Evolutionary conservation across 805 yeast genomes (phyloP).

Genomic region (Sugiyamaella mastotermitis): DNA sequence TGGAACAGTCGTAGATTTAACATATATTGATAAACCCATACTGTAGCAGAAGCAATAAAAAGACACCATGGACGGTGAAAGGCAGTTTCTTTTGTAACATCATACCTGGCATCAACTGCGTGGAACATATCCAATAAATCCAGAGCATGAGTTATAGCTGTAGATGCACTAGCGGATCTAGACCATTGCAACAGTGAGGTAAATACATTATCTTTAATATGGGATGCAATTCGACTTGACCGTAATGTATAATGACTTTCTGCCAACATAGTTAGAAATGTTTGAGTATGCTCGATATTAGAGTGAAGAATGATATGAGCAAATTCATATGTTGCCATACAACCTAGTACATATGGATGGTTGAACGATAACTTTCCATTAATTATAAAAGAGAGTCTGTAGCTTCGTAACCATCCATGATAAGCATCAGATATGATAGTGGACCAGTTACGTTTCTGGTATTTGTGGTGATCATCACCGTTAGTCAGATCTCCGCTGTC

Average conservation of each 20-base stretch:
- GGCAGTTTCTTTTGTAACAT: slow-evolving; percentile 21
- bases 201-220: slow-evolving; percentile 4
- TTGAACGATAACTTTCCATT: slow-evolving; percentile 19
- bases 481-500: slow-evolving; percentile 1
- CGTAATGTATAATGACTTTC: not conserved
- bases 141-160: slow-evolving; percentile 19
- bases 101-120: slow-evolving; percentile 15
- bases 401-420: slow-evolving; percentile 21
- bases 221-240: not conserved
- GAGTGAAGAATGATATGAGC: slow-evolving; percentile 21
- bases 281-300: slow-evolving; percentile 15
- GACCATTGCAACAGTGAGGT: slow-evolving; percentile 11
- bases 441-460: slow-evolving; percentile 10
- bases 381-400: slow-evolving; percentile 18
- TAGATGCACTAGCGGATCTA: slow-evolving; percentile 7
- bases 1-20: not conserved
- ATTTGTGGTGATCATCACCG: not conserved
- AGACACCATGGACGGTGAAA: slow-evolving; percentile 23
- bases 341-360: slow-evolving; percentile 24
- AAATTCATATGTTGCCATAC: slow-evolving; percentile 21
- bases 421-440: slow-evolving; percentile 18
- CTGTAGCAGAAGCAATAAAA: slow-evolving; percentile 17
- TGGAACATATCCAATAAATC: slow-evolving; percentile 22
- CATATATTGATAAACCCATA: slow-evolving; percentile 18
- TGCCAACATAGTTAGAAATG: slow-evolving; percentile 7